Evolutionary conservation across 306 rosid genomes (phyloP).

Genomic region (Corylus avellana): DNA sequence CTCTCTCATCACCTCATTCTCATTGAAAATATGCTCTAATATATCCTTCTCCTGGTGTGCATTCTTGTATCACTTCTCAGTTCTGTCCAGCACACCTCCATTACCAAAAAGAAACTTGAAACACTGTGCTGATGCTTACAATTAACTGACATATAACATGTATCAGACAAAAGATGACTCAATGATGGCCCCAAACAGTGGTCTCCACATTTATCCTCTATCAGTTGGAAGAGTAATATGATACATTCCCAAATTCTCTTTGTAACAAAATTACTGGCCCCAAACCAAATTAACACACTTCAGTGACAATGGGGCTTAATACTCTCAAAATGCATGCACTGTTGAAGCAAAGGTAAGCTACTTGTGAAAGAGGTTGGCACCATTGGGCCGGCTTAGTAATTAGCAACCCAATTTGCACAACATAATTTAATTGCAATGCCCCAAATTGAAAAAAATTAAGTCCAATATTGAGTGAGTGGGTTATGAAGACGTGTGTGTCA

Average conservation of each 20-base stretch:
- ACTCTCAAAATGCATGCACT: not conserved
- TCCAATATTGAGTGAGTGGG: too few relatives aligned
- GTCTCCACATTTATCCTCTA: not conserved
- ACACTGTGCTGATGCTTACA: not conserved
- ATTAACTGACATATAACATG: not conserved
- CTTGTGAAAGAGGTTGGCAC: not conserved
- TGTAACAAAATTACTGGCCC: not conserved
- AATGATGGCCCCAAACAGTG: not conserved
- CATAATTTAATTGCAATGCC: not conserved
- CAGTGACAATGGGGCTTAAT: not conserved
- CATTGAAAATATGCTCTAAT: not conserved
- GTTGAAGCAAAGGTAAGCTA: not conserved
- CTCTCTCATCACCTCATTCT: not conserved
- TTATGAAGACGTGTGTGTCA: too few relatives aligned
- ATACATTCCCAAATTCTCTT: too few relatives aligned
- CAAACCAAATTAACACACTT: not conserved
- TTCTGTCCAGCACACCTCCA: not conserved
- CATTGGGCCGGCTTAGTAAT: not conserved
- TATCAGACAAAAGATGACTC: too few relatives aligned
- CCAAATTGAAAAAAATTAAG: too few relatives aligned
- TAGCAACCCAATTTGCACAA: not conserved
- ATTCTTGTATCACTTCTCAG: not conserved
- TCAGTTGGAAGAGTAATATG: not conserved
- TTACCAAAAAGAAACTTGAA: not conserved
- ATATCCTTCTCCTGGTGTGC: too few relatives aligned